Evolutionary conservation across 2,329 filamentous ascomycete species (phyloP), one percentile per base, ranked within the genome.

Genomic region (Fusarium sp.): DNA sequence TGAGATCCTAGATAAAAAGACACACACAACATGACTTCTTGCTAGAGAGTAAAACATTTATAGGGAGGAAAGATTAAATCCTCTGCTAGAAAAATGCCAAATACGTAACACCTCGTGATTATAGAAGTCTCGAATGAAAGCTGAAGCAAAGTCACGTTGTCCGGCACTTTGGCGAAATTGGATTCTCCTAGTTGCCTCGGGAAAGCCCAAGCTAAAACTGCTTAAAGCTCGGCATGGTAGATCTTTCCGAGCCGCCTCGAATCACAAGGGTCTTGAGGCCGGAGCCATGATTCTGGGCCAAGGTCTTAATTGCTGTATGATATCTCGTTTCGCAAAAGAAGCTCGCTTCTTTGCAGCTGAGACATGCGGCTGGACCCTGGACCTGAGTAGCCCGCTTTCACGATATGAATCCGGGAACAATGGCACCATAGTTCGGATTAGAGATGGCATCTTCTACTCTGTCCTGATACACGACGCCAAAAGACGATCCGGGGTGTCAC

Each of bases 161-260:
- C 50, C 54, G 38, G 24, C 43, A 64, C 50, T 64, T 73, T 74
- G 50, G 59, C 67, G 44, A 74, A 45, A 74, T 69, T 72, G 49
- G 24, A 24, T 22, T 15, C 51, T 24, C 22, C n/a, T 54, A 36
- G 50, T 55, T 58, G 53, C 53, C 62, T 63, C 43, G 66, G 56
- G 36, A 49, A 33, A 63, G 53, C 31, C 28, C 15, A 24, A 39
- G 57, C 56, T 58, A 53, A 36, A 20, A 39, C 26, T 63, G 34
- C 59, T 24, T 66, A 34, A 38, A 62, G 57, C 66, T 66, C 69
- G 67, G 69, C 54, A 52, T 70, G 31, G 24, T 62, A 34, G 57
- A 73, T 71, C 62, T 58, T 62, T 57, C 72, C 62, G 68, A 69
- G 50, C 43, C 53, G 61, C 56, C 66, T 56, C 48, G 50, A 38